Evolutionary conservation across 2,329 filamentous ascomycete genomes (phyloP), one percentile per base, ranked within the genome.

Genomic region (Blumeria graminis): DNA sequence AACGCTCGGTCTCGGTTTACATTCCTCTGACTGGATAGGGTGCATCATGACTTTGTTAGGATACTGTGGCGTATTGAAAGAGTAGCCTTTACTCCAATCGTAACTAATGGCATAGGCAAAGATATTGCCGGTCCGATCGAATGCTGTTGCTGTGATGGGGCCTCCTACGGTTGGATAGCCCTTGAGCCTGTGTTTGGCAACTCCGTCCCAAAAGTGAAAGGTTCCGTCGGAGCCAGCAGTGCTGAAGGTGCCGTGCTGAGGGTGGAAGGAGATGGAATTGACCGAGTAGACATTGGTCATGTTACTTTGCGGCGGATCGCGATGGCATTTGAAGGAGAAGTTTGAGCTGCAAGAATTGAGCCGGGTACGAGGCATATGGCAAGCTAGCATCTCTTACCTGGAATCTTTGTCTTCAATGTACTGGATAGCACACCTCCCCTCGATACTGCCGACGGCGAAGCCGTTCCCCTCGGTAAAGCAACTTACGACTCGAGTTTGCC

Each of bases 281-380:
- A 98, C 88, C 1, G 88, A 82, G 73, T 89, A 92, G 63, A 96
- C 92, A 66, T 90, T 92, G 63, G 85, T 86, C 61, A 83, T 73
- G 69, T 87, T 89, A 65, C 78, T 78, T 57, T 80, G 71, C 1
- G 84, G 79, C 5, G 80, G 78, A 64, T 94, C 86, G 58, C 92
- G 88, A 69, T 98, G 92, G 71, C 92, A 98, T 71, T 96, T 96
- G 80, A 98, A 98, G 45, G 87, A 94, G 74, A 98, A 98, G 73
- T 98, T 96, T 65, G 82, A 84, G 64, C 81, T 83, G 61, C 10
- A 55, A 48, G 55, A 57, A 54, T 57, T 59, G 22, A 28, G 22
- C 22, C 22, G 22, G 22, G 22, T 4, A 56, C 59, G 60, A 56
- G 57, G 32, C 13, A 22, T 35, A 38, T 55, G 28, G 35, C n/a